These are phyloP conservation scores for Tremellales sp. DNA, from an alignment of 1,284 basidiomycete genomes.

Conservation along the genomic window DNA sequence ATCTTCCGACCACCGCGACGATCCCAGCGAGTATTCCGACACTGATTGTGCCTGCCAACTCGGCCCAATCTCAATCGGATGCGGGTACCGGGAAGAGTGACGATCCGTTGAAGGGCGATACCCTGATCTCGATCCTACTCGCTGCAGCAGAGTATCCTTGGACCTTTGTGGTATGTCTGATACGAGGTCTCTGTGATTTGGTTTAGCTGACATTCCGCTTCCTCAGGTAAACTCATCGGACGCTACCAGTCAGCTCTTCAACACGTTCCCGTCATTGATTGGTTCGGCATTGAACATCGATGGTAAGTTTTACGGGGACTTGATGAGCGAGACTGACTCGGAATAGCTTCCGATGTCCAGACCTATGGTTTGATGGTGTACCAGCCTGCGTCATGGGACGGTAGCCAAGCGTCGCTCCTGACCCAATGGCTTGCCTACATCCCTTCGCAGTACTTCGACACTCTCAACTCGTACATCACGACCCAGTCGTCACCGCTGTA, in stretches of 20 bases:
- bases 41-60: conserved; percentile 45
- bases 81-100: conserved; percentile 24
- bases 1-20: conserved; percentile 34
- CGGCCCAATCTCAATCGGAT: conserved; percentile 28
- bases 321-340: conserved; percentile 7
- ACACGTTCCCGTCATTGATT: conserved; percentile 44
- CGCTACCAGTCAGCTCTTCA: conserved; percentile 46
- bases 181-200: neutral
- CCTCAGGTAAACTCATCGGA: conserved; percentile 42
- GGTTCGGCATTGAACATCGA: conserved; percentile 38
- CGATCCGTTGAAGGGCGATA: conserved; percentile 36
- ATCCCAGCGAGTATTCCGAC: conserved; percentile 44
- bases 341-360: conserved; percentile 29
- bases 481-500: conserved; percentile 45
- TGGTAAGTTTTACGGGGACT: conserved; percentile 11
- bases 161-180: conserved; percentile 37
- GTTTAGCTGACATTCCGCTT: conserved; percentile 1
- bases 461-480: conserved; percentile 44
- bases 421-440: conserved; percentile 50
- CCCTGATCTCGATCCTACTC: conserved; percentile 43
- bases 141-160: conserved; percentile 42
- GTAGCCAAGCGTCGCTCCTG: conserved; percentile 34
- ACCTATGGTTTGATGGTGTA: conserved; percentile 49
- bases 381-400: conserved; percentile 44
- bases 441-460: conserved; percentile 40